Evolutionary conservation across 495 filamentous ascomycete species (phyloP).

Genomic region (Thermothielavioides terrestris): DNA sequence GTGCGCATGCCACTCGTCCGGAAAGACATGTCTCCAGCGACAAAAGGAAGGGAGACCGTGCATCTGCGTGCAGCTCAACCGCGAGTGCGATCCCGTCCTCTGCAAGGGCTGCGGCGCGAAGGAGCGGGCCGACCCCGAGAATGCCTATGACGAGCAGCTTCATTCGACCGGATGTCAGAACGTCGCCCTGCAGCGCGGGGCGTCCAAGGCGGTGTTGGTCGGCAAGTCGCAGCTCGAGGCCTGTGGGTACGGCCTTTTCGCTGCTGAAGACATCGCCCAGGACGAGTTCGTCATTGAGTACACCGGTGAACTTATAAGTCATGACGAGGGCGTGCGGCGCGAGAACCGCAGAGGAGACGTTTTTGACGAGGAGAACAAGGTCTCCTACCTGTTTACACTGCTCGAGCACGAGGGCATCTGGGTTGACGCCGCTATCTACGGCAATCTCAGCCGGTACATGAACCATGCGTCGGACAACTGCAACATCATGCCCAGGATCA

Average conservation of each 20-base stretch:
- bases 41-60: slow-evolving; percentile 45
- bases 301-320: slow-evolving; percentile 59
- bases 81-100: slow-evolving; percentile 64
- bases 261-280: slow-evolving; percentile 50
- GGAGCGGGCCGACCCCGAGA: slow-evolving; percentile 53
- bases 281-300: slow-evolving; percentile 64
- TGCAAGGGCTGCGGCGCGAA: slow-evolving; percentile 56
- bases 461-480: slow-evolving; percentile 51
- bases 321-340: slow-evolving; percentile 50
- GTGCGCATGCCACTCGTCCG: slow-evolving; percentile 49
- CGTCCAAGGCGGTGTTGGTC: slow-evolving; percentile 50
- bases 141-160: slow-evolving; percentile 44
- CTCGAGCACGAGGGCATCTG: slow-evolving; percentile 46
- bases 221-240: slow-evolving; percentile 50
- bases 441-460: slow-evolving; percentile 56
- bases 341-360: slow-evolving; percentile 50
- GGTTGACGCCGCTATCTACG: slow-evolving; percentile 45
- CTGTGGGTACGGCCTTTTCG: slow-evolving; percentile 58
- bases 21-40: slow-evolving; percentile 42
- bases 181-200: slow-evolving; percentile 50
- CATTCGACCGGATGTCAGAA: slow-evolving; percentile 51
- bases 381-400: slow-evolving; percentile 59
- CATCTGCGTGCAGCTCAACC: slow-evolving; percentile 49
- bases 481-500: slow-evolving; percentile 48
- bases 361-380: slow-evolving; percentile 51